A percentile compares a stretch with the other conserved stretches of the same genome.
phyloP scores from a whole-genome alignment of 2,329 filamentous ascomycete genomes.

The Xylariomycetidae sp. region DNA sequence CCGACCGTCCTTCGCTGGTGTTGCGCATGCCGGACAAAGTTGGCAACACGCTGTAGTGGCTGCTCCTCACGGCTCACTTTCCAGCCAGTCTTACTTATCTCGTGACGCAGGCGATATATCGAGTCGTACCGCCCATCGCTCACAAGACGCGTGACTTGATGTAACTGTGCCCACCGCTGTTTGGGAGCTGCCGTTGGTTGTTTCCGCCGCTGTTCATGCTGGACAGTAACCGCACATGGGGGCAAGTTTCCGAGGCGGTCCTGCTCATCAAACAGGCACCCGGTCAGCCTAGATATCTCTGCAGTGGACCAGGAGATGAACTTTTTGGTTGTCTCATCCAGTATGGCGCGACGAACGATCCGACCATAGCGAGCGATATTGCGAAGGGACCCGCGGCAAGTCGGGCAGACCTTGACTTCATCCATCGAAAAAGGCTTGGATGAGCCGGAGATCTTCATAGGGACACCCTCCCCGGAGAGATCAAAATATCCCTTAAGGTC shows the following conservation, averaged over 20 bases:
- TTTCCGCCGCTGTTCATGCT: conserved; percentile 1
- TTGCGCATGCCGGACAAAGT: conserved; percentile 36
- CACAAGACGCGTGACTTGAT: conserved; percentile 10
- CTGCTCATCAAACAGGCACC: conserved; percentile 21
- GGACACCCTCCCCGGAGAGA: conserved; percentile 24
- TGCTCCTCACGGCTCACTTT: conserved; percentile 40
- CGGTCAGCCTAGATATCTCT: conserved; percentile 33
- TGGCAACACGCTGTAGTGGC: conserved; percentile 40
- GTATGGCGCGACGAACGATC: conserved; percentile 50
- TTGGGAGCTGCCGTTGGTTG: background rate
- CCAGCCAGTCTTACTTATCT: conserved; percentile 13
- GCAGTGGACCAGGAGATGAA: conserved; percentile 36
- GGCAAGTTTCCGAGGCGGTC: conserved; percentile 5
- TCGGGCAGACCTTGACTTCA: conserved; percentile 48
- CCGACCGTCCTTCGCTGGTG: conserved; percentile 19
- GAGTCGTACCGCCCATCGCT: conserved; percentile 16
- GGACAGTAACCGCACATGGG: background rate
- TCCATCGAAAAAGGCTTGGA: conserved; percentile 44
- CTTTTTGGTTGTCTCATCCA: conserved; percentile 45
- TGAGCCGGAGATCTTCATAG: conserved; percentile 27
- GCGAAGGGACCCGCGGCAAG: conserved; percentile 51
- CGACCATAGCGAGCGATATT: conserved; percentile 56
- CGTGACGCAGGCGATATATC: conserved; percentile 15
- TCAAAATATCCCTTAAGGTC: conserved; percentile 45
- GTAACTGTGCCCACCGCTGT: conserved; percentile 12